Percentiles rank a stretch among this genome's conserved stretches.
phyloP scores from a whole-genome alignment of 768 basidiomycete species.

The Macrolepiota fuliginosa region DNA sequence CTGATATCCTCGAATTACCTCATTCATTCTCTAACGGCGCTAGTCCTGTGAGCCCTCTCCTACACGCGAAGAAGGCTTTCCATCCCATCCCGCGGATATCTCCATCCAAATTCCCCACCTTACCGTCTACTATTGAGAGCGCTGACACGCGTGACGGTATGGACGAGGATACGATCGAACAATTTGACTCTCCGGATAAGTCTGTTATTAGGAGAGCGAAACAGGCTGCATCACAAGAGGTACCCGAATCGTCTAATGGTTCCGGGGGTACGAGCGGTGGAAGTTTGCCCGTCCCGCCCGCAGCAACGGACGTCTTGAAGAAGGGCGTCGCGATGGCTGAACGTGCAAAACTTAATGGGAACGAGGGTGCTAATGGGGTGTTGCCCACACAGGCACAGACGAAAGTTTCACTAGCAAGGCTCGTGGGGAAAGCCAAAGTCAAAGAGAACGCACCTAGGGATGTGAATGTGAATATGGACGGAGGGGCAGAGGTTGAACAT shows the following conservation, averaged over 20 bases:
- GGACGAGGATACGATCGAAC: constrained; percentile 54
- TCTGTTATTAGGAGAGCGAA: constrained; percentile 3
- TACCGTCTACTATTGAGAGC: constrained; percentile 26
- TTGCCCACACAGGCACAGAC: neutral
- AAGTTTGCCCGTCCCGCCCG: constrained; percentile 6
- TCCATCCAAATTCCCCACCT: constrained; percentile 38
- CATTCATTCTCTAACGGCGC: neutral
- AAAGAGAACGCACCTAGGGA: neutral
- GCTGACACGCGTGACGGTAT: constrained; percentile 20
- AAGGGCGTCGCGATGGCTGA: constrained; percentile 32
- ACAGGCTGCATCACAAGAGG: constrained; percentile 2
- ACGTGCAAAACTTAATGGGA: neutral
- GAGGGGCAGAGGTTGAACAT: neutral
- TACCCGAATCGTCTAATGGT: neutral
- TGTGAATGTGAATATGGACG: neutral
- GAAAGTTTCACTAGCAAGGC: constrained; percentile 12
- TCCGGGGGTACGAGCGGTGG: neutral
- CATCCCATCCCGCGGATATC: constrained; percentile 41
- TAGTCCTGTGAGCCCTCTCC: neutral
- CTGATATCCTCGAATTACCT: neutral
- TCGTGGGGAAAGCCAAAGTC: constrained; percentile 7
- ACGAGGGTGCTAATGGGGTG: neutral
- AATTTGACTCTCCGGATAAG: constrained; percentile 52
- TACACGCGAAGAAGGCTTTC: constrained; percentile 22
- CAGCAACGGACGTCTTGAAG: constrained; percentile 16